Percentiles rank a stretch among this genome's conserved stretches.
Conservation (phyloP, 805 yeast genomes). For the Ascoidea asiatica region DNA sequence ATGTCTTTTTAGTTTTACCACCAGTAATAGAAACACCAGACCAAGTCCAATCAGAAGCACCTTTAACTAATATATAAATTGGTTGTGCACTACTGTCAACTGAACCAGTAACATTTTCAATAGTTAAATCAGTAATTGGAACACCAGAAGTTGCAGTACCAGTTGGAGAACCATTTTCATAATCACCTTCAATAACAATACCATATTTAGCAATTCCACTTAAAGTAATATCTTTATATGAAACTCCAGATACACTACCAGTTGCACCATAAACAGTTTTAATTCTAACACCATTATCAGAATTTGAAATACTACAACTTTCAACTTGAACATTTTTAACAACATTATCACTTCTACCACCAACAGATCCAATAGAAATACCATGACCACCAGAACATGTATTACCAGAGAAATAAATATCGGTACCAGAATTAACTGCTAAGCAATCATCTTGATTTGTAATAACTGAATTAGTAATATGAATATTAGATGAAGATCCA, state of each 20-base stretch:
- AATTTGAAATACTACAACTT: slow-evolving; percentile 5
- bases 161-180: slow-evolving; percentile 8
- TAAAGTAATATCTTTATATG: slow-evolving; percentile 5
- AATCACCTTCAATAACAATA: slow-evolving; percentile 11
- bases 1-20: slow-evolving; percentile 5
- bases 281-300: slow-evolving; percentile 10
- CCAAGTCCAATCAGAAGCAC: slow-evolving; percentile 10
- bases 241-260: slow-evolving; percentile 9
- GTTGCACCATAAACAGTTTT: slow-evolving; percentile 11
- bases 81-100: slow-evolving; percentile 7
- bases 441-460: slow-evolving; percentile 12
- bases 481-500: slow-evolving; percentile 5
- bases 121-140: slow-evolving; percentile 9
- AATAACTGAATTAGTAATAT: slow-evolving; percentile 6
- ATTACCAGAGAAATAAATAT: slow-evolving; percentile 8
- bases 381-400: slow-evolving; percentile 12
- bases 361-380: slow-evolving; percentile 12
- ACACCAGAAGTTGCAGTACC: slow-evolving; percentile 10
- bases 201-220: slow-evolving; percentile 7
- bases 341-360: slow-evolving; percentile 9
- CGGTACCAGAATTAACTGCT: slow-evolving; percentile 11
- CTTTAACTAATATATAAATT: slow-evolving; percentile 8
- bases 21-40: slow-evolving; percentile 7
- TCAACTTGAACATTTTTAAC: slow-evolving; percentile 6
- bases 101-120: slow-evolving; percentile 8